Conservation (phyloP, 179 eudicot genomes). For the Pouteria campechiana region DNA sequence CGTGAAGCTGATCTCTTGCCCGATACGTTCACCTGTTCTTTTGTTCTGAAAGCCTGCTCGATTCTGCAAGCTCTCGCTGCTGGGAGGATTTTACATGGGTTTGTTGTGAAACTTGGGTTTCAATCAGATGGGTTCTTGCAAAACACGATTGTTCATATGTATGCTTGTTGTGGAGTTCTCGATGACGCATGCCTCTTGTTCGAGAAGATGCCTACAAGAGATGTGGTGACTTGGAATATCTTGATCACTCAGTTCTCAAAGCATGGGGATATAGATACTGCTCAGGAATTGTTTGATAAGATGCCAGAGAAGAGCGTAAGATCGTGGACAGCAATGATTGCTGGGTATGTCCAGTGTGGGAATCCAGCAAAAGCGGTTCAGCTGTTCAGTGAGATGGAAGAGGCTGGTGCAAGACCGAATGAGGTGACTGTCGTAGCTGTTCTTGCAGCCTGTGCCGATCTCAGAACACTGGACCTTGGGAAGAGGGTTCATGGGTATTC, state of each 20-base stretch:
- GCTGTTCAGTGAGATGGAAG: slow-evolving; percentile 30
- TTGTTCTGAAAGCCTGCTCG: slow-evolving; percentile 32
- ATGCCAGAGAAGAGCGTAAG: slow-evolving; percentile 24
- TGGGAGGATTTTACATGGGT: slow-evolving; percentile 27
- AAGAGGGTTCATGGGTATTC: slow-evolving; percentile 32
- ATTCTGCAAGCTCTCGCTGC: slow-evolving; percentile 9
- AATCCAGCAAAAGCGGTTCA: slow-evolving; percentile 23
- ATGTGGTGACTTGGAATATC: slow-evolving; percentile 62
- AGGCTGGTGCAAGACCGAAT: slow-evolving; percentile 30
- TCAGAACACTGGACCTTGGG: slow-evolving; percentile 43
- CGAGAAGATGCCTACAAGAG: slow-evolving; percentile 35
- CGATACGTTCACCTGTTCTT: slow-evolving; percentile 26
- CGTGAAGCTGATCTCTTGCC: slow-evolving; percentile 8
- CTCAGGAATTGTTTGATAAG: slow-evolving; percentile 20
- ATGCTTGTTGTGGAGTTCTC: slow-evolving; percentile 19
- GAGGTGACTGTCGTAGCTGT: slow-evolving; percentile 49
- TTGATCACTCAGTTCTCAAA: slow-evolving; percentile 30
- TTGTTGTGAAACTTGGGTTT: slow-evolving; percentile 25
- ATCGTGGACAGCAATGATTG: slow-evolving; percentile 47
- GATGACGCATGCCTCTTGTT: slow-evolving; percentile 21
- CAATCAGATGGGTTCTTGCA: slow-evolving; percentile 17
- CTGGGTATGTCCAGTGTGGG: slow-evolving; percentile 46
- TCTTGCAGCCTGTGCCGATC: slow-evolving; percentile 47
- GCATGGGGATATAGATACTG: slow-evolving; percentile 29
- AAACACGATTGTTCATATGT: slow-evolving; percentile 19